Percentiles rank a stretch among this genome's conserved stretches.
Conservation (phyloP, 257 asterid species). For the Penstemon newberryi region DNA sequence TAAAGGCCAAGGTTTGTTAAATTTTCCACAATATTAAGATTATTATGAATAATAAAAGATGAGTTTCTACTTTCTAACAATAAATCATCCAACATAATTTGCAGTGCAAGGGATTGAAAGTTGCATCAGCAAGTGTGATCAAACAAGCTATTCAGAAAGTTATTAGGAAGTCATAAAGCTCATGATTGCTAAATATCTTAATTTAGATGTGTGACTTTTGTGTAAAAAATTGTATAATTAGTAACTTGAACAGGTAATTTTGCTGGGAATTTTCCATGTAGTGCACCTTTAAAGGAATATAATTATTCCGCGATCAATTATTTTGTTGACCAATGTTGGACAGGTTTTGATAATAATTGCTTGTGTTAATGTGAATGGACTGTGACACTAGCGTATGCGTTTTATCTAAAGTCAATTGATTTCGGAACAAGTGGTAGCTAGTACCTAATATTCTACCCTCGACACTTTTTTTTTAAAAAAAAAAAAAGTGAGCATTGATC, state of each 20-base stretch:
- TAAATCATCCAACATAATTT: constrained; percentile 5
- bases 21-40: neutral
- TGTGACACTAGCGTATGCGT: too few relatives aligned
- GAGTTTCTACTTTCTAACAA: neutral
- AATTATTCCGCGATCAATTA: constrained; percentile 3
- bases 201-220: constrained; percentile 21
- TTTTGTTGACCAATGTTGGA: constrained; percentile 5
- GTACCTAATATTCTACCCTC: too few relatives aligned
- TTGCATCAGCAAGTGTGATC: constrained; percentile 53
- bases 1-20: constrained; percentile 73
- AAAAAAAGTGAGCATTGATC: too few relatives aligned
- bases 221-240: constrained; percentile 24
- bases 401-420: too few relatives aligned
- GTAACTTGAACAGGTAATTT: constrained; percentile 4
- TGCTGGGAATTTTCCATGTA: constrained; percentile 23
- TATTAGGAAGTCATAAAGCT: constrained; percentile 43
- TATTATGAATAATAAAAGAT: neutral
- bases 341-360: too few relatives aligned
- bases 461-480: too few relatives aligned
- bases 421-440: too few relatives aligned
- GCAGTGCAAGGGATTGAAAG: constrained; percentile 60
- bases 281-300: constrained; percentile 12
- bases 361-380: too few relatives aligned
- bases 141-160: constrained; percentile 64
- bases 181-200: constrained; percentile 4